Evolutionary conservation across 2,329 filamentous ascomycete species (phyloP), one percentile per base, ranked within the genome.

Genomic region (Trichocomaceae sp.): DNA sequence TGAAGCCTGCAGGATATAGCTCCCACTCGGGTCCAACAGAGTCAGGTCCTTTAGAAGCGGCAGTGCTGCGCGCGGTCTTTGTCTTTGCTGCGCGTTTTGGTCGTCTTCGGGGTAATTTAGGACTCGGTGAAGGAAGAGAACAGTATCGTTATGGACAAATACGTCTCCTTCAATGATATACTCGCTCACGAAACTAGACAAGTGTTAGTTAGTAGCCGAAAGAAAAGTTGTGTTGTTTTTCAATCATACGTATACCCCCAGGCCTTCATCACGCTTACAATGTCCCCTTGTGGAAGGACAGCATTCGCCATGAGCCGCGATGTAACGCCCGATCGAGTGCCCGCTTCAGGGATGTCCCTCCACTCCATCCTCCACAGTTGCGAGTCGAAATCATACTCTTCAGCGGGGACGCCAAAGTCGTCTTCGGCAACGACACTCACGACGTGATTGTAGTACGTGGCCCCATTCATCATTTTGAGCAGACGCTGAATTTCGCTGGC

Each of bases 1-100:
- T 2, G 75, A 77, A 2, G 80, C 79, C 60, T 84, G 80, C 19
- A 85, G 67, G 23, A 84, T 66, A 61, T 83, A 84, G 44, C 75
- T 74, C 20, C 81, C 81, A 50, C 77, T 83, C 9, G 74, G 69
- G 62, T 85, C 83, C 3, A 84, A 64, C 2, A 77, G 75, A 19
- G 71, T 63, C 58, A 83, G 71, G 3, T 76, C 66, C 12, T 72
- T 62, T 45, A 78, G 69, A 3, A 69, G 60, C 10, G 79, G 77
- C 0, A 79, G 66, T 22, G 64, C 60, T 57, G 58, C 63, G 62
- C 67, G 69, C 42, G 73, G 71, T n/a, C 58, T 56, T 45, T 57
- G 9, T 15, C 4, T 15, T 35, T 35, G 31, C 6, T 35, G 61
- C 37, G 61, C 55, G n/a, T 67, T 65, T 46, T 68, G 61, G 6